A percentile compares a stretch with the other conserved stretches of the same genome.
These are phyloP conservation scores for Scytalidium lignicola DNA, from an alignment of 2,329 filamentous ascomycete species.

Conservation along the genomic window DNA sequence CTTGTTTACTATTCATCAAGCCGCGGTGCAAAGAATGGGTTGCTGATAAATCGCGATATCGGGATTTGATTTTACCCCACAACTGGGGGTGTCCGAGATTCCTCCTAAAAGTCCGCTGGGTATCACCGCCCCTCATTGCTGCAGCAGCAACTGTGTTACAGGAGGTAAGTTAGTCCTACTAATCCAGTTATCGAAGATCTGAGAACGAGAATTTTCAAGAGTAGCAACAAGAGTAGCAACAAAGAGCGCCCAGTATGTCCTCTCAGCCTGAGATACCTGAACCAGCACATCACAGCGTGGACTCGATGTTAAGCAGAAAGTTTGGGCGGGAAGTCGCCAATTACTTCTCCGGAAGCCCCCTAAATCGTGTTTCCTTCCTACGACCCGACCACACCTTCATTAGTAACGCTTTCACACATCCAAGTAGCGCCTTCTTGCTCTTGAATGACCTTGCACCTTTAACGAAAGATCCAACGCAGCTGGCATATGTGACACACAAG, in stretches of 20 bases:
- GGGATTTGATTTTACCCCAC: not conserved
- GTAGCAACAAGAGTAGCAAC: not conserved
- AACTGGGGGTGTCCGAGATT: not conserved
- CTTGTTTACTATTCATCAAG: not conserved
- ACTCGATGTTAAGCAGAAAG: constrained; percentile 63
- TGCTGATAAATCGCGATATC: not conserved
- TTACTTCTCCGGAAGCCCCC: constrained; percentile 74
- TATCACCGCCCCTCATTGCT: too few species aligned
- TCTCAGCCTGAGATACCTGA: constrained; percentile 25
- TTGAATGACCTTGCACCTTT: constrained; percentile 77
- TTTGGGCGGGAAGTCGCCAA: constrained; percentile 78
- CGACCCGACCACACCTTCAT: constrained; percentile 68
- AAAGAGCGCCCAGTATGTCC: constrained; percentile 19
- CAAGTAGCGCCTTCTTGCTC: constrained; percentile 67
- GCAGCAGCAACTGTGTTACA: too few species aligned
- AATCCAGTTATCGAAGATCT: too few species aligned
- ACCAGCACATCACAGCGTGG: constrained; percentile 24
- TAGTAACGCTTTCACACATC: constrained; percentile 58
- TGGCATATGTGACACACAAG: constrained; percentile 63
- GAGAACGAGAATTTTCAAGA: not conserved
- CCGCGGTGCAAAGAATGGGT: not conserved
- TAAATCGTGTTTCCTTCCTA: constrained; percentile 78
- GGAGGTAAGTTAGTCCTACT: too few species aligned
- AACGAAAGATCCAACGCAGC: constrained; percentile 50
- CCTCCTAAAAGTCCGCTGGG: too few species aligned